A percentile compares a stretch with the other conserved stretches of the same genome.
Evolutionary conservation across 371 early-diverging fungal genomes (phyloP).

Genomic region (Mucor velutinosus): DNA sequence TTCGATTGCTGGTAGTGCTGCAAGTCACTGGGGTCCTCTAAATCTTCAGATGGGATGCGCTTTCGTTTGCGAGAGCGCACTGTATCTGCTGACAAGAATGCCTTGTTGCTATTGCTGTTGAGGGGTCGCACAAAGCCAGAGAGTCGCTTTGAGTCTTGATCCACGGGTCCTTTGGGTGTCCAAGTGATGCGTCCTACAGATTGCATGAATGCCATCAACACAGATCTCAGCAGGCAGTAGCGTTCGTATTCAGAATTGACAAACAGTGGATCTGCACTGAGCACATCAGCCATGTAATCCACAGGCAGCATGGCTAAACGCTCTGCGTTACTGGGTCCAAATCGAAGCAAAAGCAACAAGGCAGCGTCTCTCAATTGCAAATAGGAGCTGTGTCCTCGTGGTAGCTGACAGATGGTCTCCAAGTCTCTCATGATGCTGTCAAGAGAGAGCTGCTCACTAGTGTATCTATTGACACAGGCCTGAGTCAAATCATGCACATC

Average conservation of each 20-base stretch:
- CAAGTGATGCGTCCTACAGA: conserved; percentile 49
- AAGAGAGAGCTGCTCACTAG: conserved; percentile 33
- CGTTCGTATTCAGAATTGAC: conserved; percentile 44
- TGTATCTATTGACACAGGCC: conserved; percentile 40
- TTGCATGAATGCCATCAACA: conserved; percentile 41
- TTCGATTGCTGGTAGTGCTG: too few species aligned
- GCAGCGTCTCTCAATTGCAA: conserved; percentile 45
- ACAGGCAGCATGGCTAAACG: conserved; percentile 39
- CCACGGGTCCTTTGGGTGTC: conserved; percentile 42
- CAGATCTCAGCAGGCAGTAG: conserved; percentile 37
- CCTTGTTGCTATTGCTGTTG: not conserved
- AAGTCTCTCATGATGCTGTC: conserved; percentile 44
- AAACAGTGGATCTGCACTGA: conserved; percentile 47
- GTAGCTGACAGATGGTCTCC: conserved; percentile 48
- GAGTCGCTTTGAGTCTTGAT: conserved; percentile 43
- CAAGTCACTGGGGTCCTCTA: not conserved
- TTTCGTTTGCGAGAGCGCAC: conserved; percentile 40
- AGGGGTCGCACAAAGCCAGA: conserved; percentile 41
- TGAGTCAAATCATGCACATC: conserved; percentile 42
- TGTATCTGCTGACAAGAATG: conserved; percentile 20
- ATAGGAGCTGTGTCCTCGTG: conserved; percentile 35
- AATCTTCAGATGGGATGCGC: conserved; percentile 45
- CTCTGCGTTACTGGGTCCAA: conserved; percentile 39
- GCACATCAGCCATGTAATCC: conserved; percentile 52
- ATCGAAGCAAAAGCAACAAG: conserved; percentile 37